Evolutionary conservation across 306 rosid species (phyloP), one percentile per base, ranked within the genome.

Genomic region (Acacia melanoxylon): DNA sequence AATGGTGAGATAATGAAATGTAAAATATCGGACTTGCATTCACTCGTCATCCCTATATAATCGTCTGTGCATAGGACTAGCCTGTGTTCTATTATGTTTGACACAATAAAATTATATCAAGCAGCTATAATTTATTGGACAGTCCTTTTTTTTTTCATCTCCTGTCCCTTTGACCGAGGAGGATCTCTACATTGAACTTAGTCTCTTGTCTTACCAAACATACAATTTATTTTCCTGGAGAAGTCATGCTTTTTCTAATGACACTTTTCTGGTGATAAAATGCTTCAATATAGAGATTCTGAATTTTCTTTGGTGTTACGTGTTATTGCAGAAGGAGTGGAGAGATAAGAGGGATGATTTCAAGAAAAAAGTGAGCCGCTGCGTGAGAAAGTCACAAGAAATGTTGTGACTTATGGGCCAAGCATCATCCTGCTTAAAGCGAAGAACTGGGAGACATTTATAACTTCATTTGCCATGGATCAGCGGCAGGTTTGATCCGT

Each of bases 281-380:
- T 25, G 63, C 65, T 58, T 81, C 52, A 49, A 49, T 42, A 22
- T 68, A 13, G 81, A 42, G 59, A 70, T 72, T 81, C 33, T 74
- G 45, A 77, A 78, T 62, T 22, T 76, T 16, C 16, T 51, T 40
- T 54, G 71, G 63, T 69, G 76, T 62, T 77, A 17, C 78, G 19
- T 79, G 29, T 13, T 81, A 67, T 79, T 87, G 91, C 97, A 94
- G 98, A 94, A 94, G 76, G 95, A 93, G 89, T 94, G 98, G 98
- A 90, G 98, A 79, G 98, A 94, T 0, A 80, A 88, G 87, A 90
- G 98, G 86, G 98, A 94, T 58, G 98, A 93, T 3, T 94, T 94
- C 94, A 94, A 91, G 95, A 94, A 91, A 80, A 94, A 94, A 86
- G 97, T 94, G 35, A 79, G 98, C 88, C 94, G 97, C 13, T 93